Evolutionary conservation across 345 rosid genomes (phyloP).

Genomic region (Camelina neglecta): DNA sequence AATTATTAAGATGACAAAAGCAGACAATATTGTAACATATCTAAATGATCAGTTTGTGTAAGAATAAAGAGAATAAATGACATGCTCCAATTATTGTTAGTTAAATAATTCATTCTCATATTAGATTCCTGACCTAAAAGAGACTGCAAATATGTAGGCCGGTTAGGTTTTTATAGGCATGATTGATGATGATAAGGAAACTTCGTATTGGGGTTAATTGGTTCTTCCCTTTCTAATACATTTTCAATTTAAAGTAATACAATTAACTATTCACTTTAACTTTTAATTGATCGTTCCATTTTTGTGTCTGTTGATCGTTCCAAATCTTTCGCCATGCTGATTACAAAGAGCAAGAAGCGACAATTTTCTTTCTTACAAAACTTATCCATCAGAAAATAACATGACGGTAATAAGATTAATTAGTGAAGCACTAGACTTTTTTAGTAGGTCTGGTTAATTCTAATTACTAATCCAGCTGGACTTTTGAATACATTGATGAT

Average conservation of each 20-base stretch:
- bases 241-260: neutral
- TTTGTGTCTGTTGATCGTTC: neutral
- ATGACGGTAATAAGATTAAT: neutral
- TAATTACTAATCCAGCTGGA: neutral
- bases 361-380: too few relatives aligned
- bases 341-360: neutral
- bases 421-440: slow-evolving; percentile 5
- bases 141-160: slow-evolving; percentile 41
- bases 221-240: slow-evolving; percentile 19
- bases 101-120: slow-evolving; percentile 27
- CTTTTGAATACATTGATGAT: neutral
- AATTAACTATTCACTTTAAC: neutral
- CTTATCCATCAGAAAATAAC: neutral
- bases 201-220: slow-evolving; percentile 40
- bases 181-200: slow-evolving; percentile 47
- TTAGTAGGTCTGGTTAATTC: neutral
- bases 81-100: slow-evolving; percentile 51
- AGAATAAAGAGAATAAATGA: slow-evolving; percentile 39
- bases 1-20: slow-evolving; percentile 32
- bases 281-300: neutral
- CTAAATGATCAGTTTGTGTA: slow-evolving; percentile 37
- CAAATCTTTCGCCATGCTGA: neutral
- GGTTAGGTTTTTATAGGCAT: slow-evolving; percentile 57
- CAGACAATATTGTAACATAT: slow-evolving; percentile 31
- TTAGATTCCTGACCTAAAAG: slow-evolving; percentile 52